phyloP scores from a whole-genome alignment of 148 eudicot genomes.

The Chenopodium berlandieri region DNA sequence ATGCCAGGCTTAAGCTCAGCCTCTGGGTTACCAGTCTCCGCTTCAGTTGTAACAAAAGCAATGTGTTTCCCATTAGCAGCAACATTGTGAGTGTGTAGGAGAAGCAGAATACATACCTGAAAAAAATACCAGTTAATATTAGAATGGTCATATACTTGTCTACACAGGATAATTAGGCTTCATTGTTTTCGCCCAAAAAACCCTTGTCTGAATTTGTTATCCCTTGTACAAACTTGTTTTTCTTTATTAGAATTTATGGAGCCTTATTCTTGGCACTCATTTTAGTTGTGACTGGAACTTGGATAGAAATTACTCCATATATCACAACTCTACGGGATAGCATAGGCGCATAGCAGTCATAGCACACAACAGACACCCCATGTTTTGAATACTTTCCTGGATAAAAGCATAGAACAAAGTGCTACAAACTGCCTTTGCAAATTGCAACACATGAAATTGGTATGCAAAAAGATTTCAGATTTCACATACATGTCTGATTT shows the following conservation, averaged over 20 bases:
- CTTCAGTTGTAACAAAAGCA: slow-evolving; percentile 86
- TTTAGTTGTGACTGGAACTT: too few species aligned
- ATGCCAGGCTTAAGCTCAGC: slow-evolving; percentile 82
- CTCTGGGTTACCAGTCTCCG: slow-evolving; percentile 90
- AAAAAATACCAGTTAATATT: not conserved
- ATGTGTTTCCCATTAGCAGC: slow-evolving; percentile 93
- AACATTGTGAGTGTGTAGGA: slow-evolving; percentile 83
- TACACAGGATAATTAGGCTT: not conserved
- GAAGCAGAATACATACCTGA: slow-evolving; percentile 94
- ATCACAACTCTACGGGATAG: too few species aligned
- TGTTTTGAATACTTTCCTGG: too few species aligned
- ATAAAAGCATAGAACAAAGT: too few species aligned
- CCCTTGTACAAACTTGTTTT: too few species aligned
- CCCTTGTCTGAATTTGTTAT: too few species aligned
- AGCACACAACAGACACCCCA: too few species aligned
- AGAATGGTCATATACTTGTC: not conserved
- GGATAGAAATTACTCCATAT: too few species aligned
- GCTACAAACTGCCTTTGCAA: not conserved
- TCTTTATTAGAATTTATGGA: too few species aligned
- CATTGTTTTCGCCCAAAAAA: too few species aligned
- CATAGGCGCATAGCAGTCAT: too few species aligned
- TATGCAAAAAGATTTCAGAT: not conserved
- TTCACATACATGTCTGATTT: slow-evolving; percentile 86
- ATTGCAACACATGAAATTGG: not conserved
- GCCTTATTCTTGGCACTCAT: too few species aligned